Base-by-base conservation (phyloP, 345 rosid species). In the Durio zibethinus region DNA sequence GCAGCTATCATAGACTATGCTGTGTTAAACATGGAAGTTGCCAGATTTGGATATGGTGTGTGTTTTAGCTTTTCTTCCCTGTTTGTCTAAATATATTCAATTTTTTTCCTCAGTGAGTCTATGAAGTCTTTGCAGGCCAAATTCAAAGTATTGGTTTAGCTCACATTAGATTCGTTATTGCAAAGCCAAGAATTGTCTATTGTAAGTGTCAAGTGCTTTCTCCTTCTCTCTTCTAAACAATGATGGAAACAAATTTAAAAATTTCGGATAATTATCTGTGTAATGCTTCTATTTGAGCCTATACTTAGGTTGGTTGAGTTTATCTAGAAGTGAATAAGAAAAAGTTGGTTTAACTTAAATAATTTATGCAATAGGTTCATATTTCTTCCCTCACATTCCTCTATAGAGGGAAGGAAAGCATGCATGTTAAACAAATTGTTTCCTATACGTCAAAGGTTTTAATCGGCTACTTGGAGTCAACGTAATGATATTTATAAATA, bases 71-170 rank as follows among this genome's bases (percentile, higher is more conserved):
- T 48, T 50, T 48, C 43, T 75, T 63, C 20, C 1, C 43, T 20
- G 4, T 56, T 36, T 73, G 7, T n/a, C 78, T 76, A 40, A 62
- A 76, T 60, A 9, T 31, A 23, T 64, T 73, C 18, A 16, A 64
- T n/a, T 31, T 63, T 27, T n/a, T 54, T 20, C n/a, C 60, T 27
- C 82, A 85, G 90, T 87, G 84, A 87, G 43, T 47, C 54, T 35
- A 27, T 36, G 35, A 43, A 52, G 54, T 21, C n/a, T 57, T 3
- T 31, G n/a, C 52, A 25, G 47, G 59, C 79, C 29, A 35, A 81
- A 57, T 23, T 23, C 6, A 21, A 67, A 66, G 61, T 50, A 64
- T 65, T 63, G 53, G 31, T 66, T 60, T 15, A 45, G 35, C 21
- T 53, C 72, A 62, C 2, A 20, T 35, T 8, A 45, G 50, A 60